Evolutionary conservation across 2,329 filamentous ascomycete genomes (phyloP).

Genomic region (Microcera coccophila): DNA sequence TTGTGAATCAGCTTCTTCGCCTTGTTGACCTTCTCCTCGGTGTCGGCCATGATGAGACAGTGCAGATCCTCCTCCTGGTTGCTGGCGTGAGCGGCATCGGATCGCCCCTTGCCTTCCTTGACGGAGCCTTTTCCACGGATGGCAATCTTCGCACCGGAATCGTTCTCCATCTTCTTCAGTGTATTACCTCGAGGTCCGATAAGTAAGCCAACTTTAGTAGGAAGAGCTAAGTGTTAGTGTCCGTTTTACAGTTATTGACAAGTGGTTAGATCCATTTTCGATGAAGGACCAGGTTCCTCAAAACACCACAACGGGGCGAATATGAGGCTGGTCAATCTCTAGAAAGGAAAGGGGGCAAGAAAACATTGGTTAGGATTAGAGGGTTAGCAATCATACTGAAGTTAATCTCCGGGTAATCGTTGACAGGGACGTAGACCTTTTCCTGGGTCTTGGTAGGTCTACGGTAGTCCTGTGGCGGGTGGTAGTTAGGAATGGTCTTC

Average conservation of each 20-base stretch:
- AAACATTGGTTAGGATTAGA: conserved; percentile 67
- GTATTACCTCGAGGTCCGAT: conserved; percentile 99
- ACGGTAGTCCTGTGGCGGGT: conserved; percentile 96
- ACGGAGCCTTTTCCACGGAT: conserved; percentile 99
- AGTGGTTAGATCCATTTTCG: conserved; percentile 32
- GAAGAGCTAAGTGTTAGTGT: conserved; percentile 91
- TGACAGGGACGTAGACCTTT: conserved; percentile 99
- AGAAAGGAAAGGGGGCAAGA: conserved; percentile 35
- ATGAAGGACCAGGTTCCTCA: conserved; percentile 32
- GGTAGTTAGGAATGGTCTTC: conserved; percentile 99
- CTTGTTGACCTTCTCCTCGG: conserved; percentile 99
- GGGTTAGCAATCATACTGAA: conserved; percentile 99
- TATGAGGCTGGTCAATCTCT: conserved; percentile 45
- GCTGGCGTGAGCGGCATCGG: conserved; percentile 97
- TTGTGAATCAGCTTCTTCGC: conserved; percentile 98
- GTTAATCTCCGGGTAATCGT: conserved; percentile 99
- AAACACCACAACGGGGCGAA: conserved; percentile 29
- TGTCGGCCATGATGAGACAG: conserved; percentile 99
- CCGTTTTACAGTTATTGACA: conserved; percentile 34
- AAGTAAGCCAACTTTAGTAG: conserved; percentile 96
- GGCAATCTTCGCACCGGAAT: conserved; percentile 96
- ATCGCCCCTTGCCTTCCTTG: conserved; percentile 98
- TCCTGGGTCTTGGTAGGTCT: conserved; percentile 99
- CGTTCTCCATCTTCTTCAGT: conserved; percentile 98
- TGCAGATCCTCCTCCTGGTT: conserved; percentile 99